Conservation (phyloP, 1,284 basidiomycete species). For the Schizophyllum amplum region DNA sequence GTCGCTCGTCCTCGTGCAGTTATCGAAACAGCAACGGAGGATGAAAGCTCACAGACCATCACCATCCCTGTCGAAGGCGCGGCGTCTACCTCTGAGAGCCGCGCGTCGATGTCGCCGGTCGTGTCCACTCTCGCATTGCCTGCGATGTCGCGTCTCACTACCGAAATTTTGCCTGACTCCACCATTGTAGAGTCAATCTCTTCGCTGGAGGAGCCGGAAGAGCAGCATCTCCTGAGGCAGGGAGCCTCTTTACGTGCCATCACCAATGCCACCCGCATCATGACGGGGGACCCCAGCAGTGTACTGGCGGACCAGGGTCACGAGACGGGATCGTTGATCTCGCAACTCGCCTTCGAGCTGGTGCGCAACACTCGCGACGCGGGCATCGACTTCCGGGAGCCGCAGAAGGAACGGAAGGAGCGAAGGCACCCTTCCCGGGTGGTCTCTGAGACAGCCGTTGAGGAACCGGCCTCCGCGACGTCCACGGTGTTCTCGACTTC, state of each 20-base stretch:
- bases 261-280: conserved; percentile 79
- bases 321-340: conserved; percentile 55
- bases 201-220: conserved; percentile 21
- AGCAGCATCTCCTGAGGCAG: conserved; percentile 32
- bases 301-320: conserved; percentile 62
- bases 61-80: conserved; percentile 18
- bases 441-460: conserved; percentile 11
- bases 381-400: conserved; percentile 46
- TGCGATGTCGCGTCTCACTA: conserved; percentile 28
- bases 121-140: conserved; percentile 34
- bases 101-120: conserved; percentile 15
- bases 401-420: conserved; percentile 27
- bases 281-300: conserved; percentile 74
- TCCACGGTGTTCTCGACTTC: conserved; percentile 26
- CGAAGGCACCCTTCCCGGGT: conserved; percentile 28
- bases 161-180: conserved; percentile 37
- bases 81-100: conserved; percentile 21
- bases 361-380: conserved; percentile 68
- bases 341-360: conserved; percentile 61
- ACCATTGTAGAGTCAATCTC: conserved; percentile 22
- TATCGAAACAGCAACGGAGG: conserved; percentile 1
- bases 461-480: conserved; percentile 28
- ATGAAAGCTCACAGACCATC: conserved; percentile 7
- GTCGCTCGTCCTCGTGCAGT: conserved; percentile 1
- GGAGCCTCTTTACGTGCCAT: conserved; percentile 67